These are phyloP conservation scores for Coprinopsis marcescibilis DNA, from an alignment of 768 basidiomycete species.

Conservation along the genomic window DNA sequence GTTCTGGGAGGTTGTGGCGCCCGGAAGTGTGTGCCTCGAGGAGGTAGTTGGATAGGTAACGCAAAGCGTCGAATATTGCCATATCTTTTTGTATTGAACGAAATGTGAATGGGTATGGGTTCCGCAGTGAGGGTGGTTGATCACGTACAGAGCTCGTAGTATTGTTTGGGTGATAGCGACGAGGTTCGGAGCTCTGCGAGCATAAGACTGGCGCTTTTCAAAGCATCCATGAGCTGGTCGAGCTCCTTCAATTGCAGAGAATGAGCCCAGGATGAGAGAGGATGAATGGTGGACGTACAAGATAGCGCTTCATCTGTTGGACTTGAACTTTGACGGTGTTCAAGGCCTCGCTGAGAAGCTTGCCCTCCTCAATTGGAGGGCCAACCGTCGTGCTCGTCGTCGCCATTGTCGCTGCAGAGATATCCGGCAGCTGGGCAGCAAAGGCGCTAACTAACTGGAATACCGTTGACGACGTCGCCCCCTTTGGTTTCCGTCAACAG, in stretches of 20 bases:
- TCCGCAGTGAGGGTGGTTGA: not conserved
- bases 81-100: slow-evolving; percentile 56
- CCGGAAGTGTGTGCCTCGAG: slow-evolving; percentile 91
- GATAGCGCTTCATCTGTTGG: slow-evolving; percentile 90
- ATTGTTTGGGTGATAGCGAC: slow-evolving; percentile 91
- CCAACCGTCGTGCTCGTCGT: slow-evolving; percentile 24
- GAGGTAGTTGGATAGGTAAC: slow-evolving; percentile 93
- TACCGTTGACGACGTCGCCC: slow-evolving; percentile 10
- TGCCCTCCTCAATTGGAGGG: slow-evolving; percentile 65
- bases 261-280: slow-evolving; percentile 5
- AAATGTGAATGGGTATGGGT: not conserved
- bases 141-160: slow-evolving; percentile 90
- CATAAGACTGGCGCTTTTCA: slow-evolving; percentile 97
- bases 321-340: slow-evolving; percentile 88
- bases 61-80: slow-evolving; percentile 95
- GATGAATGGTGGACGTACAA: slow-evolving; percentile 45
- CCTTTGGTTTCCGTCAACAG: too few relatives aligned
- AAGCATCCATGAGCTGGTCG: slow-evolving; percentile 97
- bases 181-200: slow-evolving; percentile 93
- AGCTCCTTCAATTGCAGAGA: slow-evolving; percentile 54
- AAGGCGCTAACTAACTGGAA: slow-evolving; percentile 5
- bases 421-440: slow-evolving; percentile 1
- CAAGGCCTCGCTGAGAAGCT: slow-evolving; percentile 78
- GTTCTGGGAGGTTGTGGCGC: slow-evolving; percentile 93
- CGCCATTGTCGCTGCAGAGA: slow-evolving; percentile 13